phyloP scores from a whole-genome alignment of 1,139 yeast genomes.

The Kazachstania sp. region DNA sequence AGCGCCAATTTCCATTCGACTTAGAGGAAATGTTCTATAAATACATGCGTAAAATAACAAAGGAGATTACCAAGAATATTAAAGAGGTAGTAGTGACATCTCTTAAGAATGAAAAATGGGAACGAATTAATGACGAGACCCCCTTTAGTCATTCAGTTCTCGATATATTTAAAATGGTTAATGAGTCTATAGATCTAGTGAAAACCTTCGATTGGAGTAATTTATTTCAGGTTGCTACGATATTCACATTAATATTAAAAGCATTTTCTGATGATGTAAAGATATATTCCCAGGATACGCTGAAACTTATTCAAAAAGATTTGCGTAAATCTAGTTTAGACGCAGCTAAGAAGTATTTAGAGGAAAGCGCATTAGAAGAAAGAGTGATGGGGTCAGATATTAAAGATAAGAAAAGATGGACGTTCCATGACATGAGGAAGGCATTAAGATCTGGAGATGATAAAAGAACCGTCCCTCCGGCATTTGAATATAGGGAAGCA shows the following conservation, averaged over 20 bases:
- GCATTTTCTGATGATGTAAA: conserved; percentile 55
- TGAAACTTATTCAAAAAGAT: conserved; percentile 44
- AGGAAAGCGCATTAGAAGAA: conserved; percentile 25
- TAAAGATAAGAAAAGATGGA: conserved; percentile 23
- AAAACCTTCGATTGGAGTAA: conserved; percentile 55
- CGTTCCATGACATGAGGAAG: conserved; percentile 43
- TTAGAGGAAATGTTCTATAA: conserved; percentile 55
- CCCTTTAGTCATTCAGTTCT: conserved; percentile 49
- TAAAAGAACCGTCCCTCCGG: conserved; percentile 39
- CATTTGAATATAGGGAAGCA: conserved; percentile 52
- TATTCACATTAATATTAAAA: conserved; percentile 51
- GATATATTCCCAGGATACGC: conserved; percentile 42
- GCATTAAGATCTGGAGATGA: conserved; percentile 34
- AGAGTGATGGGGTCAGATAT: conserved; percentile 24
- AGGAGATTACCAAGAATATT: conserved; percentile 2
- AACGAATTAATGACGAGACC: conserved; percentile 41
- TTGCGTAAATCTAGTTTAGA: conserved; percentile 19
- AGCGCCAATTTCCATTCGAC: conserved; percentile 41
- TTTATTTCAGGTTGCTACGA: conserved; percentile 49
- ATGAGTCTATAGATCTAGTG: conserved; percentile 48
- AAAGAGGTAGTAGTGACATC: conserved; percentile 7
- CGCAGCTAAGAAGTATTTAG: conserved; percentile 6
- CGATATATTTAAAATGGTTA: conserved; percentile 59
- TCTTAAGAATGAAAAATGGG: conserved; percentile 47
- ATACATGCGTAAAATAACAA: conserved; percentile 34